A percentile compares a stretch with the other conserved stretches of the same genome.
Conservation (phyloP, 1,284 basidiomycete species). For the Caloboletus firmus region DNA sequence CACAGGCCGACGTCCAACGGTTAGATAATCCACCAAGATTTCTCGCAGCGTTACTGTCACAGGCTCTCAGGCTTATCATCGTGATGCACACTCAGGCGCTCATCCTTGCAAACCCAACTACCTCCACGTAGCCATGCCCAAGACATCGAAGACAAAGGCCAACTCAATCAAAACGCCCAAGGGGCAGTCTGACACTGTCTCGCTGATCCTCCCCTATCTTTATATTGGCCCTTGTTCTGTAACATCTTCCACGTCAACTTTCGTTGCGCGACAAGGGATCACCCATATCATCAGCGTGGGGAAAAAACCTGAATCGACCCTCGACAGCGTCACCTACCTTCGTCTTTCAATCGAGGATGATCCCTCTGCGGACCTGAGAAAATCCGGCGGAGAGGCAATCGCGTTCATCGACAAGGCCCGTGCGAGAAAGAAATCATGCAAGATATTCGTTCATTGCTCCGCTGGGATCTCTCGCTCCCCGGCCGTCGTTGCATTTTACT, state of each 20-base stretch:
- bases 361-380: constrained; percentile 7
- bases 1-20: no score
- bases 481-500: constrained; percentile 5
- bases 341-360: constrained; percentile 15
- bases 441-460: constrained; percentile 11
- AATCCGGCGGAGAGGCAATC: background rate
- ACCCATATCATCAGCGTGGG: constrained; percentile 18
- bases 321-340: constrained; percentile 9
- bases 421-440: background rate
- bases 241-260: constrained; percentile 6
- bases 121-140: background rate
- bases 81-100: background rate
- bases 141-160: background rate
- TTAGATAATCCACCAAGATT: no score
- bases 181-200: background rate
- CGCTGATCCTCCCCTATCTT: constrained; percentile 15
- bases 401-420: constrained; percentile 9
- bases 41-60: no score
- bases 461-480: constrained; percentile 19
- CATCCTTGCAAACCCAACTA: background rate
- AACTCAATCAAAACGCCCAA: background rate
- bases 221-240: constrained; percentile 11
- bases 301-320: constrained; percentile 2
- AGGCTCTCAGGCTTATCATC: background rate
- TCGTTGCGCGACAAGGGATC: constrained; percentile 9